Evolutionary conservation across 176 grass and related monocot genomes (phyloP), one percentile per base, ranked within the genome.

Genomic region (Phoenix roebelenii): DNA sequence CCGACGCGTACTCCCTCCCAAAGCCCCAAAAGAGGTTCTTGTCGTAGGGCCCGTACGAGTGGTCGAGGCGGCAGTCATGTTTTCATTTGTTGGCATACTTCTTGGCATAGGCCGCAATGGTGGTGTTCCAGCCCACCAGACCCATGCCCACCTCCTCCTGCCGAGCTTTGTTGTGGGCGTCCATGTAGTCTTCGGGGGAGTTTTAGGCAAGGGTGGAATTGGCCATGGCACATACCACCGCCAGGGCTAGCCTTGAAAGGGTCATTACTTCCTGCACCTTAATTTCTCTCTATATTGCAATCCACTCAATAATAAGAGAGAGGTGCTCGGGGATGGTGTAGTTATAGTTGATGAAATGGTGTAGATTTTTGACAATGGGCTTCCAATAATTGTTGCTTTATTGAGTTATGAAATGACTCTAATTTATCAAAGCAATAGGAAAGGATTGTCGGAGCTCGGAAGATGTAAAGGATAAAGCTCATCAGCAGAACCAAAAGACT

Each of bases 31-130:
- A 89, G 51, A 89, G 0, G 73, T 84, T 89, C 68, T 89, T 77
- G 15, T 80, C 85, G 25, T 84, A 89, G 50, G n/a, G 24, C 7
- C 86, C 74, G 16, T 55, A 39, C 4, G 81, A 85, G 86, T 82
- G 81, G 51, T 30, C 4, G 10, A 85, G 61, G 3, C 2, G 1
- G 77, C 85, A 85, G 59, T 81, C 58, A 16, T 7, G 58, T 1
- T 44, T 64, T 14, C 74, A 70, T 50, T 73, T 16, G 19, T 69
- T 57, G 5, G 76, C 77, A 49, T 89, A 89, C 22, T 1, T 59
- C 59, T 72, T 59, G 23, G 81, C 85, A 25, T 76, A 89, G 0
- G 61, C 25, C 50, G 61, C 61, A 22, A 81, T 56, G 0, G 66
- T 72, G 44, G 20, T 3, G 63, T 83, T 50, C 85, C 80, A 88